Conservation (phyloP, 2,329 filamentous ascomycete species). For the Colletotrichum abscissum region DNA sequence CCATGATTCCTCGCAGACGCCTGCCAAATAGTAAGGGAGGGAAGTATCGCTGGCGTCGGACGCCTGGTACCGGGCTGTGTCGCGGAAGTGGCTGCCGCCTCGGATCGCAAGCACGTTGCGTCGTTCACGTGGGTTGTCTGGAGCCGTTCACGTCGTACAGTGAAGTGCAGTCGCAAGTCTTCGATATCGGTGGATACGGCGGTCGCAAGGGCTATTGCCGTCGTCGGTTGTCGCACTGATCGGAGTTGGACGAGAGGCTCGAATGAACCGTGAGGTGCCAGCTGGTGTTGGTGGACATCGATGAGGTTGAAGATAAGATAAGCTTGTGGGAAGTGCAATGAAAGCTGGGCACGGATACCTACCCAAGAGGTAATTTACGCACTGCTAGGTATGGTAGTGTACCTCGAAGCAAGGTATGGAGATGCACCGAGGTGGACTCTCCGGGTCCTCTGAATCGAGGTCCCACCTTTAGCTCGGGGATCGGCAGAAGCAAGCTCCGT, state of each 20-base stretch:
- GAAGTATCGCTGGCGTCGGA: background rate
- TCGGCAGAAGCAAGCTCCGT: constrained; percentile 35
- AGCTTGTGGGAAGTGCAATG: background rate
- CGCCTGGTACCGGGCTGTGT: background rate
- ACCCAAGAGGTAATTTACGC: background rate
- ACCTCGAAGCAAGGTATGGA: background rate
- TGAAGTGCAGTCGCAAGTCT: background rate
- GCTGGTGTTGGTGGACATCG: background rate
- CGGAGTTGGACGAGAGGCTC: background rate
- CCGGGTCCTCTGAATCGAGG: background rate
- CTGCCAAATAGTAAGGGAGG: background rate
- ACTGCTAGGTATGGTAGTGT: background rate
- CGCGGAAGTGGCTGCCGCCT: background rate
- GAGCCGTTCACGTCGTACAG: background rate
- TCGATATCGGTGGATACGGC: background rate
- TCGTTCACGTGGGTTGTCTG: background rate
- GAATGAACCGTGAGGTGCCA: background rate
- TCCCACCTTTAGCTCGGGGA: constrained; percentile 6
- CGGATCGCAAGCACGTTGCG: background rate
- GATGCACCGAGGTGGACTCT: background rate
- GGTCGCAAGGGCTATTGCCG: background rate
- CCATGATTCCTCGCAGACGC: constrained; percentile 52
- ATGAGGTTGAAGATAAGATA: background rate
- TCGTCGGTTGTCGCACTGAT: background rate
- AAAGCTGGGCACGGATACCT: background rate